Evolutionary conservation across 2,329 filamentous ascomycete species (phyloP).

Genomic region (Fusarium nelsonii): DNA sequence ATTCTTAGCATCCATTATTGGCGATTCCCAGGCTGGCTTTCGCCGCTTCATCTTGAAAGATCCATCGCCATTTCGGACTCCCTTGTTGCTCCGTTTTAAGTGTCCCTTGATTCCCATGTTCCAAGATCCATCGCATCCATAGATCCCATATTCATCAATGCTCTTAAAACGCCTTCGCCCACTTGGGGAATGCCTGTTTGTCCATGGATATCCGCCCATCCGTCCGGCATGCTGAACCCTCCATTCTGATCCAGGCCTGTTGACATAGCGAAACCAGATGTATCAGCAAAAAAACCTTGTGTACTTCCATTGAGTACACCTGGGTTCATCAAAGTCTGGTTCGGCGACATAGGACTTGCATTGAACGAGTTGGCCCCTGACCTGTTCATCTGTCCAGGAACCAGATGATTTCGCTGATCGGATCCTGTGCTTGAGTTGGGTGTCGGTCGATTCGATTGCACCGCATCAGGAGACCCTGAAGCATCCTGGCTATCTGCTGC

Average conservation of each 20-base stretch:
- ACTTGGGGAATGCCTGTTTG: constrained; percentile 66
- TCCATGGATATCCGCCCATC: constrained; percentile 59
- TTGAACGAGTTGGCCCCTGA: constrained; percentile 63
- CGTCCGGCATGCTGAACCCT: constrained; percentile 58
- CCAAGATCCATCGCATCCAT: constrained; percentile 72
- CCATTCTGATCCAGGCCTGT: constrained; percentile 43
- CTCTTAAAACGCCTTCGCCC: constrained; percentile 68
- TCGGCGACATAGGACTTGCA: constrained; percentile 63
- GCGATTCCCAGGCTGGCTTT: not conserved
- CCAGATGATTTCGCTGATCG: constrained; percentile 48
- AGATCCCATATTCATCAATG: constrained; percentile 69
- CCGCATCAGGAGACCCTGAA: constrained; percentile 63
- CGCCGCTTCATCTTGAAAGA: not conserved
- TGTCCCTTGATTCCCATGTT: constrained; percentile 59
- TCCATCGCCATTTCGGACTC: not conserved
- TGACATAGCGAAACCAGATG: constrained; percentile 54
- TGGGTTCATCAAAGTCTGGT: constrained; percentile 56
- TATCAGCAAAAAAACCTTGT: constrained; percentile 57
- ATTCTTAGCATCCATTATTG: constrained; percentile 2
- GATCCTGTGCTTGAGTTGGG: constrained; percentile 66
- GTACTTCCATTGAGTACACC: constrained; percentile 54
- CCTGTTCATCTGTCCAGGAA: constrained; percentile 51
- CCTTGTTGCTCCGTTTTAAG: constrained; percentile 39
- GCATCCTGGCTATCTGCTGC: constrained; percentile 61
- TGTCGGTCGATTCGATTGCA: constrained; percentile 67